phyloP scores from a whole-genome alignment of 2,329 filamentous ascomycete genomes.

The Claviceps paspali region DNA sequence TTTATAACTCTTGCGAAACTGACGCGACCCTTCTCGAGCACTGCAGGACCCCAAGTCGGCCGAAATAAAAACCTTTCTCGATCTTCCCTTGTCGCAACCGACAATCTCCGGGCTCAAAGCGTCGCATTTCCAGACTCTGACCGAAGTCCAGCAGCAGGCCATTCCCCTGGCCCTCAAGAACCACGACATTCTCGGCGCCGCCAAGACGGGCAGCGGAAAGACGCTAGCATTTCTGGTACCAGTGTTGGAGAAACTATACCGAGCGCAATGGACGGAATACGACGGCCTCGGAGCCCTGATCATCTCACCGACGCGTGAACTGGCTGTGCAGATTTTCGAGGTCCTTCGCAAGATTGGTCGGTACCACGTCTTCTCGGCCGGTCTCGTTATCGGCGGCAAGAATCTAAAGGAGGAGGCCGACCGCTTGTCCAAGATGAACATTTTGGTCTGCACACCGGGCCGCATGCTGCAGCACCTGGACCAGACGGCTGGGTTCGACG shows the following conservation, averaged over 20 bases:
- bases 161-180: slow-evolving; percentile 78
- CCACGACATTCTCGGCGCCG: slow-evolving; percentile 78
- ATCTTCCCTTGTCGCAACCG: slow-evolving; percentile 72
- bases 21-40: not conserved
- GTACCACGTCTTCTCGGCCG: slow-evolving; percentile 81
- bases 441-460: slow-evolving; percentile 87
- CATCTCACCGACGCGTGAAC: slow-evolving; percentile 83
- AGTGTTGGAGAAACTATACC: slow-evolving; percentile 82
- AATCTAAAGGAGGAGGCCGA: slow-evolving; percentile 76
- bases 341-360: slow-evolving; percentile 81
- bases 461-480: slow-evolving; percentile 92
- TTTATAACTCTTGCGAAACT: not conserved
- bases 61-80: slow-evolving; percentile 54
- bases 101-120: slow-evolving; percentile 67
- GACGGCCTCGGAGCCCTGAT: slow-evolving; percentile 89
- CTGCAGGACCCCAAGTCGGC: slow-evolving; percentile 42
- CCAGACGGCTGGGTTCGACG: slow-evolving; percentile 79
- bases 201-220: slow-evolving; percentile 91
- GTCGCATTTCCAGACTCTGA: slow-evolving; percentile 79
- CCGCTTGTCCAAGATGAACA: slow-evolving; percentile 82
- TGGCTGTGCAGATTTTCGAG: slow-evolving; percentile 94
- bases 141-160: slow-evolving; percentile 82
- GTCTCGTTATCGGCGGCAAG: slow-evolving; percentile 87
- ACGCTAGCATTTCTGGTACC: slow-evolving; percentile 87
- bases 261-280: slow-evolving; percentile 73